phyloP scores from a whole-genome alignment of 257 asterid genomes.

The Petrea volubilis region DNA sequence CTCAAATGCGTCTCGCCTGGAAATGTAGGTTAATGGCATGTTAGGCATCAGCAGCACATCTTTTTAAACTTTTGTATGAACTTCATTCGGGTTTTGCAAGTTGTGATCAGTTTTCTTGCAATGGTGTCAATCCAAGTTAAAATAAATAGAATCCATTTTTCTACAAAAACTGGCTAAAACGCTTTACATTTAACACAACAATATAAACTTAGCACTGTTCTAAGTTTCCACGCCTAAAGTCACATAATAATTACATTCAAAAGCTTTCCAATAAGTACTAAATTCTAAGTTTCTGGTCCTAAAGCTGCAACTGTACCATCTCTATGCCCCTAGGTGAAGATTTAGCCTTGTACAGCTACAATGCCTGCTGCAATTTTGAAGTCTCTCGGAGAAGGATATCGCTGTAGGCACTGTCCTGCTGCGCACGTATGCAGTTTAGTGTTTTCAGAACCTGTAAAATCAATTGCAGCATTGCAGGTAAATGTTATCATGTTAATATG shows the following conservation, averaged over 20 bases:
- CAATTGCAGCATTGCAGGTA: neutral
- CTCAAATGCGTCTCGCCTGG: too few species aligned
- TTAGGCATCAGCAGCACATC: neutral
- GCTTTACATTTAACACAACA: neutral
- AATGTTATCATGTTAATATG: too few species aligned
- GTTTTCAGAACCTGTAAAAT: conserved; percentile 66
- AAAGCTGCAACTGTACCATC: neutral
- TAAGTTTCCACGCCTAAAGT: neutral
- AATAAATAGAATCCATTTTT: neutral
- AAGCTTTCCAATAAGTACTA: neutral
- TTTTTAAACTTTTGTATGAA: too few species aligned
- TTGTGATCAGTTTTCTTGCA: neutral
- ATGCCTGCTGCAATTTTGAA: conserved; percentile 37
- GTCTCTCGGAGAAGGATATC: conserved; percentile 53
- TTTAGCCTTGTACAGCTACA: neutral
- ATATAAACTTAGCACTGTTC: neutral
- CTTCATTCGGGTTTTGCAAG: neutral
- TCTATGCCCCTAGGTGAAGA: neutral
- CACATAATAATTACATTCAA: conserved; percentile 3
- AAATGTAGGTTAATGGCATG: neutral
- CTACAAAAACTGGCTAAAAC: neutral
- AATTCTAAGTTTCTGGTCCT: neutral
- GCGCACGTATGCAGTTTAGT: conserved; percentile 55
- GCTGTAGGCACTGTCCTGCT: conserved; percentile 54
- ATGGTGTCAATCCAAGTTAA: too few species aligned